phyloP scores from a whole-genome alignment of 768 basidiomycete genomes.

The Tylopilus subfusipes region DNA sequence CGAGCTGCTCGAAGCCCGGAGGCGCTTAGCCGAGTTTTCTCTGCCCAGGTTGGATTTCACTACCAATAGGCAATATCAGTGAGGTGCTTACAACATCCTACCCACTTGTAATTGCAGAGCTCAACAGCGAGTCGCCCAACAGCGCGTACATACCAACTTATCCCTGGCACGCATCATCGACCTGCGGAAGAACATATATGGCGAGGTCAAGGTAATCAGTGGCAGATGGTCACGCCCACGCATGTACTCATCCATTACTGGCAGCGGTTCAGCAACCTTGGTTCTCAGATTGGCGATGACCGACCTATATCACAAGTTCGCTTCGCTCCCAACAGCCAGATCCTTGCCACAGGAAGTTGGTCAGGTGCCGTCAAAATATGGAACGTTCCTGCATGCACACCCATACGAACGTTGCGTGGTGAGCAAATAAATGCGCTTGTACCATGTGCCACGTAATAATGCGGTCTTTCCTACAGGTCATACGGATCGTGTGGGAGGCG shows the following conservation, averaged over 20 bases:
- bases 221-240: background rate
- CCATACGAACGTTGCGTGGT: constrained; percentile 74
- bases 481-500: constrained; percentile 86
- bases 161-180: constrained; percentile 89
- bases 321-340: constrained; percentile 87
- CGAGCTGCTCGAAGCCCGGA: constrained; percentile 80
- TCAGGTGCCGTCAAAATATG: constrained; percentile 92
- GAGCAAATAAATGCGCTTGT: constrained; percentile 9
- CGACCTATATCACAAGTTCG: constrained; percentile 91
- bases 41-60: constrained; percentile 85
- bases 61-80: constrained; percentile 48
- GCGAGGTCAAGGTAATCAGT: constrained; percentile 75
- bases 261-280: constrained; percentile 86
- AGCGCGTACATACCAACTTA: constrained; percentile 84
- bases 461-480: constrained; percentile 53
- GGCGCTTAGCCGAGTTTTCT: constrained; percentile 89
- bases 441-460: constrained; percentile 4
- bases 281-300: constrained; percentile 97
- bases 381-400: constrained; percentile 90
- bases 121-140: constrained; percentile 89
- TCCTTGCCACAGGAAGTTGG: constrained; percentile 94
- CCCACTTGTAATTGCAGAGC: constrained; percentile 67
- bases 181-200: constrained; percentile 85
- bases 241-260: background rate
- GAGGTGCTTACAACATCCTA: constrained; percentile 74